phyloP scores from a whole-genome alignment of 2,329 filamentous ascomycete species.

The Trichoderma endophyticum region DNA sequence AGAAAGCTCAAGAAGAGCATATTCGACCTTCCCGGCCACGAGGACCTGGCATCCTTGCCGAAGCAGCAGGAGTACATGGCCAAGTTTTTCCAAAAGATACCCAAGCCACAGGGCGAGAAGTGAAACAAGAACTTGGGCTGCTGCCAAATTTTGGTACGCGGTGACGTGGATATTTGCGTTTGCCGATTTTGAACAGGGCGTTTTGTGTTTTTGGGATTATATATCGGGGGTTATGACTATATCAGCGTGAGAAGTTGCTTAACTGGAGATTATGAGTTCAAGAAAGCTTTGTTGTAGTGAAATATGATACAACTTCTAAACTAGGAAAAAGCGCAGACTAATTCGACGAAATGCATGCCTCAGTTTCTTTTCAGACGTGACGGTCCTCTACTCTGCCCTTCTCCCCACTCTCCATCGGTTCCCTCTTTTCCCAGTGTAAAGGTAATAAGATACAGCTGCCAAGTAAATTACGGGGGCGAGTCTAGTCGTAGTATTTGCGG shows the following conservation, averaged over 20 bases:
- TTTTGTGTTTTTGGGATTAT: not conserved
- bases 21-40: constrained; percentile 40
- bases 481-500: constrained; percentile 90
- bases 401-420: not conserved
- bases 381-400: not conserved
- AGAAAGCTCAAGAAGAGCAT: constrained; percentile 52
- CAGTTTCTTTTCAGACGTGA: not conserved
- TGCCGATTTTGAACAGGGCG: not conserved
- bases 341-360: constrained; percentile 18
- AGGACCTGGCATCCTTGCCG: constrained; percentile 39
- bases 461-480: not conserved
- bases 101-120: not conserved
- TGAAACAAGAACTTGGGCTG: not conserved
- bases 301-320: constrained; percentile 37
- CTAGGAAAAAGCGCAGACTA: constrained; percentile 28
- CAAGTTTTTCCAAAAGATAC: constrained; percentile 40
- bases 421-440: constrained; percentile 2
- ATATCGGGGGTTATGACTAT: not conserved
- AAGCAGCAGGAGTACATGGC: constrained; percentile 51
- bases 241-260: not conserved
- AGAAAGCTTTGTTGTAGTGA: constrained; percentile 22
- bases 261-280: not conserved
- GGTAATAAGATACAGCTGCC: constrained; percentile 5
- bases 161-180: not conserved
- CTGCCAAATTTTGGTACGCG: not conserved